Base-by-base conservation (phyloP, 208 protist genomes). In the Trypanosoma platydactyli region DNA sequence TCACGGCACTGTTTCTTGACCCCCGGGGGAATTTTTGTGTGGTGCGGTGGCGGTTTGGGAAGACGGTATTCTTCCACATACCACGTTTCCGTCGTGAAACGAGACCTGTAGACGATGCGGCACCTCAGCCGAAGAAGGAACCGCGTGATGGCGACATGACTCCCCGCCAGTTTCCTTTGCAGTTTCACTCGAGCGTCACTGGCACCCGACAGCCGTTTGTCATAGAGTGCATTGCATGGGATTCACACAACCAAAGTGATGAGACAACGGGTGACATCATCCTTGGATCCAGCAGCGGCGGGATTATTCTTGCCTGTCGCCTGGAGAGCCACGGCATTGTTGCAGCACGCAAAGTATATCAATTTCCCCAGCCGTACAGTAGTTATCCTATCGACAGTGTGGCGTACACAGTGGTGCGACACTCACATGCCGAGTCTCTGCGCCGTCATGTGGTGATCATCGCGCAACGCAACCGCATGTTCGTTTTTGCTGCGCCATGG, bases 1-100 rank as follows among this genome's bases (percentile, higher is more conserved):
- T 84, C 30, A 15, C 49, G 13, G 60, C 79, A 15, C 27, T 86
- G 7, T 81, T 73, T 68, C 53, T 89, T 40, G 77, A 86, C 58
- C 72, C 77, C 5, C 61, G 68, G 15, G 83, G 77, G 0, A 71
- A 74, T 41, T 83, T 81, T 53, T 79, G 73, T 58, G 50, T 89
- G 22, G 50, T 89, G n/a, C 59, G 53, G 12, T 86, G 83, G 56
- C 46, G 29, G 11, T 86, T 77, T 2, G 77, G 77, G 41, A 74
- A 67, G 45, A 57, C 71, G 24, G 72, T 74, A 22, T 89, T 80
- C 63, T 71, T 67, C 24, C 72, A 77, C 56, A 75, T 89, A 35
- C 79, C 75, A 13, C 71, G 18, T 35, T 50, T 65, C 16, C 33
- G 57, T 24, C 40, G 0, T 4, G 52, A 16, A 0, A n/a, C 3